These are phyloP conservation scores for Aristolochia fimbriata DNA, from an alignment of 164 flowering plant species.

Conservation along the genomic window DNA sequence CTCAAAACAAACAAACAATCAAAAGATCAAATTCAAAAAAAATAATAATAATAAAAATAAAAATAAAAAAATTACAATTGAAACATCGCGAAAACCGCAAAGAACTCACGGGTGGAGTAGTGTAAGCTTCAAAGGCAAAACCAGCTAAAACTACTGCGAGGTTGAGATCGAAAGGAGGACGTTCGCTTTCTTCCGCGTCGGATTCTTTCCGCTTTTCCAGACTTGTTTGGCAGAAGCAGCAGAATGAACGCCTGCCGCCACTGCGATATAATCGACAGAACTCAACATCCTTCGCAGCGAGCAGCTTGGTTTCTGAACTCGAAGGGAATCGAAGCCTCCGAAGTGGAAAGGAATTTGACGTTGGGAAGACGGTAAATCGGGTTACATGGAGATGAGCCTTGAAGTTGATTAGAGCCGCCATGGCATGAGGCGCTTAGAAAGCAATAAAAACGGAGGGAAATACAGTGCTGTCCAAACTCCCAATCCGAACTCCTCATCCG, in stretches of 20 bases:
- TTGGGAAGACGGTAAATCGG: slow-evolving; percentile 5
- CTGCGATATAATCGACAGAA: no score
- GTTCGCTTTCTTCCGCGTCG: slow-evolving; percentile 20
- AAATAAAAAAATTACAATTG: not conserved
- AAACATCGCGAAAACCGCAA: not conserved
- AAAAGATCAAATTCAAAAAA: not conserved
- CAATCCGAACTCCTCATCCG: no score
- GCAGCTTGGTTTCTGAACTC: slow-evolving; percentile 1
- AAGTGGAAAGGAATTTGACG: slow-evolving; percentile 10
- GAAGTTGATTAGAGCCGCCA: slow-evolving; percentile 21
- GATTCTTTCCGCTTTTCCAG: slow-evolving; percentile 14
- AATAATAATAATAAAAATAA: not conserved
- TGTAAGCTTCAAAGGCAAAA: slow-evolving; percentile 91
- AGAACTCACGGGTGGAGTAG: slow-evolving; percentile 53
- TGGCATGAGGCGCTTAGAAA: no score
- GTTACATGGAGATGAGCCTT: slow-evolving; percentile 2
- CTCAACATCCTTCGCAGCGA: slow-evolving; percentile 9
- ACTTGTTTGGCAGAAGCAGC: slow-evolving; percentile 20
- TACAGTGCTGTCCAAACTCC: no score
- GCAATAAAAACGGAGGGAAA: no score
- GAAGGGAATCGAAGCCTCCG: slow-evolving; percentile 12
- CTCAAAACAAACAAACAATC: not conserved
- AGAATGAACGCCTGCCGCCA: slow-evolving; percentile 2
- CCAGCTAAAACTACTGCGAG: slow-evolving; percentile 95
- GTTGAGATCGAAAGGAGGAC: slow-evolving; percentile 77